Percentiles rank a stretch among this genome's conserved stretches.
Conservation (phyloP, 371 early-diverging fungal genomes). For the Mortierella sp. region DNA sequence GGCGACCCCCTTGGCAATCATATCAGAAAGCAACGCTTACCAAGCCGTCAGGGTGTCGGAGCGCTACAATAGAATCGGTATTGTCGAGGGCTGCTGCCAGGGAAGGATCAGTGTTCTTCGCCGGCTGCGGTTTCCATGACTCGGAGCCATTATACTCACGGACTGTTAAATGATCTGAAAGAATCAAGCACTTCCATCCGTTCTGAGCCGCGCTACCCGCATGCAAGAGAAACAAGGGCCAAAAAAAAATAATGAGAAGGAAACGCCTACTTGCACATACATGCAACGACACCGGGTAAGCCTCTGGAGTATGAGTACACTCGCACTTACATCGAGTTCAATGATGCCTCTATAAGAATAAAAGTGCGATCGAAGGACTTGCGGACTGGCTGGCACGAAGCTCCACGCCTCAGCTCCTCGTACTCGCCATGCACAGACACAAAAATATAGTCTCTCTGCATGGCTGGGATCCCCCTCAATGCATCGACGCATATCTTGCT, state of each 20-base stretch:
- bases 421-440: slow-evolving; percentile 45
- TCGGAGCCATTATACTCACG: slow-evolving; percentile 34
- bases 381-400: not conserved
- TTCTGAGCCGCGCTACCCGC: slow-evolving; percentile 28
- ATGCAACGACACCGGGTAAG: not conserved
- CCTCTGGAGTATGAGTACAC: not conserved
- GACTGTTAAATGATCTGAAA: slow-evolving; percentile 43
- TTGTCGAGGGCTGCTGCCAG: not conserved
- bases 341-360: slow-evolving; percentile 37
- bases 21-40: not conserved
- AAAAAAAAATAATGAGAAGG: not conserved
- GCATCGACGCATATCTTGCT: slow-evolving; percentile 47
- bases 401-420: slow-evolving; percentile 28
- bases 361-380: slow-evolving; percentile 53
- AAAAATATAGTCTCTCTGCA: slow-evolving; percentile 35
- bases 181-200: slow-evolving; percentile 47
- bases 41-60: not conserved
- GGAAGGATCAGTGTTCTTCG: not conserved
- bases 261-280: not conserved
- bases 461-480: slow-evolving; percentile 31
- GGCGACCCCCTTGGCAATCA: too few relatives aligned
- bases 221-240: not conserved
- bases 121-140: slow-evolving; percentile 46
- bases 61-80: not conserved
- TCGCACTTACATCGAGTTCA: slow-evolving; percentile 24